Conservation (phyloP, 2,329 filamentous ascomycete species). For the Diaporthe caulivora region DNA sequence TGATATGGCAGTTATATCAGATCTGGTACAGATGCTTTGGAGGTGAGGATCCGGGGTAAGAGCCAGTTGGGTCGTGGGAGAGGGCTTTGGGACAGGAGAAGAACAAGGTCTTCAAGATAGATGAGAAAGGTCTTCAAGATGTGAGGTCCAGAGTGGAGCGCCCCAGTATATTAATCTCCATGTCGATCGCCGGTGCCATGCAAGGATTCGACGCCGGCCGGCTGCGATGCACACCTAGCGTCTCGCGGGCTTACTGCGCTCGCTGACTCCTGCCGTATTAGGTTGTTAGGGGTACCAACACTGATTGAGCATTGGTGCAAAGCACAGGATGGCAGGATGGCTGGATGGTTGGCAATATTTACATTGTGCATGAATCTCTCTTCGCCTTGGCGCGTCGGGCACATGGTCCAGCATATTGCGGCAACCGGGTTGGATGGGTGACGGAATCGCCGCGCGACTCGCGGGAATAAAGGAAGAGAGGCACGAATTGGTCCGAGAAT, state of each 20-base stretch:
- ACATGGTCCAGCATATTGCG: conserved; percentile 9
- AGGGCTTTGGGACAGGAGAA: not conserved
- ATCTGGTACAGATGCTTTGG: not conserved
- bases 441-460: conserved; percentile 20
- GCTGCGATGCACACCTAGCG: not conserved
- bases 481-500: conserved; percentile 27
- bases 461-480: conserved; percentile 9
- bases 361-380: conserved; percentile 10
- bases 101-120: not conserved
- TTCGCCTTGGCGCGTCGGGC: conserved; percentile 6
- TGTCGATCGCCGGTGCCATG: conserved; percentile 14
- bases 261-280: not conserved
- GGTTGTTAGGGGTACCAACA: not conserved
- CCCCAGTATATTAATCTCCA: conserved; percentile 21
- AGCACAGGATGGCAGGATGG: no score
- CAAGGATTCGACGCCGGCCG: not conserved
- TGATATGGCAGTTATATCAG: conserved; percentile 24
- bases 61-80: not conserved
- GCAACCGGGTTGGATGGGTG: not conserved
- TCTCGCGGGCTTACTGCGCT: not conserved
- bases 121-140: not conserved
- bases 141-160: conserved; percentile 24
- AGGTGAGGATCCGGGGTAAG: no score
- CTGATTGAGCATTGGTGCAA: not conserved
- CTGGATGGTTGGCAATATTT: not conserved